phyloP scores from a whole-genome alignment of 768 basidiomycete species.

The Naganishia friedmannii region DNA sequence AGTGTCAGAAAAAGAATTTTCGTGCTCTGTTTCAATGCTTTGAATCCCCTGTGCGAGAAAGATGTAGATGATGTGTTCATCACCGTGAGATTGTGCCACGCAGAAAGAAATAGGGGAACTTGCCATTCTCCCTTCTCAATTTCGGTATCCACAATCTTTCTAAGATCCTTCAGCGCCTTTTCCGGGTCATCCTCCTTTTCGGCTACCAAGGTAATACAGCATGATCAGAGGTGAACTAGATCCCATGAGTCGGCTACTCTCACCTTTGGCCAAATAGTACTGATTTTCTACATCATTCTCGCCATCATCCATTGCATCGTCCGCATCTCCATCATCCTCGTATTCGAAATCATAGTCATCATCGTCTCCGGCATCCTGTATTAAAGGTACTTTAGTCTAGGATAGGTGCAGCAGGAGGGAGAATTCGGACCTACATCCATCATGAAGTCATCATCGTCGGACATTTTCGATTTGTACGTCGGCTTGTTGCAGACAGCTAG shows the following conservation, averaged over 20 bases:
- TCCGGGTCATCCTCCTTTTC: constrained; percentile 94
- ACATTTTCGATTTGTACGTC: constrained; percentile 39
- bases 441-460: constrained; percentile 54
- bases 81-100: not conserved
- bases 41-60: constrained; percentile 76
- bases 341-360: constrained; percentile 92
- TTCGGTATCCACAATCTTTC: constrained; percentile 84
- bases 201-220: constrained; percentile 55
- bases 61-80: not conserved
- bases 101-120: constrained; percentile 37
- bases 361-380: constrained; percentile 52
- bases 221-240: not conserved
- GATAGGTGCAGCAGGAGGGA: not conserved
- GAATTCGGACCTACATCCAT: constrained; percentile 48
- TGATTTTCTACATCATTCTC: constrained; percentile 92
- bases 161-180: constrained; percentile 83
- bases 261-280: constrained; percentile 97
- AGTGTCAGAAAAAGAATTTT: constrained; percentile 82
- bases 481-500: not conserved
- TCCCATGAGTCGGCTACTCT: constrained; percentile 41
- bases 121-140: constrained; percentile 89
- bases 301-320: constrained; percentile 60
- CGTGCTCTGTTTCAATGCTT: constrained; percentile 94
- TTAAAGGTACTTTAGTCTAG: constrained; percentile 10
- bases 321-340: constrained; percentile 77